phyloP scores from a whole-genome alignment of 306 rosid genomes.

The Phaseolus lunatus region DNA sequence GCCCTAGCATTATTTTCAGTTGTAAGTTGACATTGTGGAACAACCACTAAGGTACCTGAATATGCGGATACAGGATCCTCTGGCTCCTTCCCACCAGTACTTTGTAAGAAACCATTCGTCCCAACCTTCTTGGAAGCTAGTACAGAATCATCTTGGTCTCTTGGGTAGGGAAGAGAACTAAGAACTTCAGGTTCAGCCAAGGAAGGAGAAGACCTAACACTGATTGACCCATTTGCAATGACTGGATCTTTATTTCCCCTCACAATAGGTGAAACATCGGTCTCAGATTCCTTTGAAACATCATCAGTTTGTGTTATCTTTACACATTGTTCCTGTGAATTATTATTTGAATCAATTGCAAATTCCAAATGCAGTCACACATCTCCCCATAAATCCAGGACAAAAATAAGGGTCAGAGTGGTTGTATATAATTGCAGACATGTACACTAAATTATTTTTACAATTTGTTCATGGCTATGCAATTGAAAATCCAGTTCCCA shows the following conservation, averaged over 20 bases:
- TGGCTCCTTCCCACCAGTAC: slow-evolving; percentile 45
- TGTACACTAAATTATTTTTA: slow-evolving; percentile 70
- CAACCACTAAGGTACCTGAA: slow-evolving; percentile 50
- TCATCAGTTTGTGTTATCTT: slow-evolving; percentile 51
- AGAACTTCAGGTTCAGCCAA: slow-evolving; percentile 45
- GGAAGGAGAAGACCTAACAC: slow-evolving; percentile 41
- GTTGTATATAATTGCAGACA: slow-evolving; percentile 65
- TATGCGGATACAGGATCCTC: slow-evolving; percentile 47
- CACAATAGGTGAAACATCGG: slow-evolving; percentile 41
- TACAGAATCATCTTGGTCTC: slow-evolving; percentile 42
- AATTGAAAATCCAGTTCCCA: slow-evolving; percentile 62
- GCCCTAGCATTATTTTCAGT: slow-evolving; percentile 51
- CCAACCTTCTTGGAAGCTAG: slow-evolving; percentile 43
- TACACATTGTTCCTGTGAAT: slow-evolving; percentile 67
- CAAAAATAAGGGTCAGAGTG: slow-evolving; percentile 60
- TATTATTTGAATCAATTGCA: slow-evolving; percentile 66
- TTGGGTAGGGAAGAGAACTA: slow-evolving; percentile 32
- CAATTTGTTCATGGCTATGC: slow-evolving; percentile 62
- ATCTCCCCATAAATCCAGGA: slow-evolving; percentile 65
- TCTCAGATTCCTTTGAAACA: slow-evolving; percentile 51
- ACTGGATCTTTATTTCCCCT: slow-evolving; percentile 50
- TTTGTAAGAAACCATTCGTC: slow-evolving; percentile 46
- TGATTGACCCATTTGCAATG: slow-evolving; percentile 52
- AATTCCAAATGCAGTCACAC: slow-evolving; percentile 70
- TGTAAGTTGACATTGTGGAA: slow-evolving; percentile 50